Evolutionary conservation across 1,284 basidiomycete genomes (phyloP).

Genomic region (Irpex rosettiformis): DNA sequence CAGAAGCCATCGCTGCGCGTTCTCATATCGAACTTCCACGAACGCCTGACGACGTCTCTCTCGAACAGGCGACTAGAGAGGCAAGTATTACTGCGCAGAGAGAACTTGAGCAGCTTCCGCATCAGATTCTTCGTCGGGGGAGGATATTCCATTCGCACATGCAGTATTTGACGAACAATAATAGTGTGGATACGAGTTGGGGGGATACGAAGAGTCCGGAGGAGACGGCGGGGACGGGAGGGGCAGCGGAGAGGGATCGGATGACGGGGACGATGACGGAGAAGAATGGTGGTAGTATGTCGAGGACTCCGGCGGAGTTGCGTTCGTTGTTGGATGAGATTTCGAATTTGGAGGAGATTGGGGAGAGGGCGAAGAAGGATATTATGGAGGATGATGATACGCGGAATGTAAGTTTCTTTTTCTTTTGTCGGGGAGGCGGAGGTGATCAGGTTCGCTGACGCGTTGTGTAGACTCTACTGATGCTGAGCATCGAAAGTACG

Average conservation of each 20-base stretch:
- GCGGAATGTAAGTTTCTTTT: conserved; percentile 39
- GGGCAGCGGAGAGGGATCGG: no score
- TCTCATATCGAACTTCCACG: conserved; percentile 2
- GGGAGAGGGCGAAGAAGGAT: conserved; percentile 40
- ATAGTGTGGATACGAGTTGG: conserved; percentile 17
- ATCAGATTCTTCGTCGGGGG: conserved; percentile 43
- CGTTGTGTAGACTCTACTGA: conserved; percentile 40
- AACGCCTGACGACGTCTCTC: conserved; percentile 10
- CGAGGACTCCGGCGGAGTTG: conserved; percentile 35
- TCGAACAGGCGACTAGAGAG: conserved; percentile 17
- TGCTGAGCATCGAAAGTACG: conserved; percentile 53
- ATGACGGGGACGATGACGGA: not conserved
- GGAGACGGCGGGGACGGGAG: conserved; percentile 6
- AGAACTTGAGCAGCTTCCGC: conserved; percentile 47
- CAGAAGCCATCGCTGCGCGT: conserved; percentile 11
- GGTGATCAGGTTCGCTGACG: not conserved
- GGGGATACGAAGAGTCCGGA: conserved; percentile 12
- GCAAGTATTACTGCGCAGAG: conserved; percentile 26
- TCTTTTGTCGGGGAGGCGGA: no score
- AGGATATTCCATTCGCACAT: conserved; percentile 43
- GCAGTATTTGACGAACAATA: conserved; percentile 39
- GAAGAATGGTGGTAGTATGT: not conserved
- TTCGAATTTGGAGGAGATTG: conserved; percentile 34
- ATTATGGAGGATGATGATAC: conserved; percentile 47
- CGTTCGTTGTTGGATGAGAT: conserved; percentile 46